Percentiles rank a stretch among this genome's conserved stretches.
These are phyloP conservation scores for Aquilaria agallochum DNA, from an alignment of 441 rosid species.

Conservation along the genomic window DNA sequence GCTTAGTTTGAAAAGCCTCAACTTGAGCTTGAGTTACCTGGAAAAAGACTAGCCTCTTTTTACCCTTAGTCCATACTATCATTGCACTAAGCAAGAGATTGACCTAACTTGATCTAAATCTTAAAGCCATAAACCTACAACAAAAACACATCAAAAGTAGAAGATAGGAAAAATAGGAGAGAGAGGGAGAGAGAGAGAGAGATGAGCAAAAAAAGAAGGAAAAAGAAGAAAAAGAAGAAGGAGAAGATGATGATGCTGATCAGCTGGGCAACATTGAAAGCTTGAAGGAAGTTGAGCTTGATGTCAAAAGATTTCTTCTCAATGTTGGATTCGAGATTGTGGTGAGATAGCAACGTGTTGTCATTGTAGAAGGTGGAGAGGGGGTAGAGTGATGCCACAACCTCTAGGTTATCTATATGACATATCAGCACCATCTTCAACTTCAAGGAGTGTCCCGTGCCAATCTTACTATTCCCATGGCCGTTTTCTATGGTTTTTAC, in stretches of 20 bases:
- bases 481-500: neutral
- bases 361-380: constrained; percentile 83
- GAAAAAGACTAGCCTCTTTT: too few relatives aligned
- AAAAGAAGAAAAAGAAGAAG: too few relatives aligned
- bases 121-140: constrained; percentile 13
- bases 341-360: constrained; percentile 82
- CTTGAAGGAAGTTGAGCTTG: constrained; percentile 73
- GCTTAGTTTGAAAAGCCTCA: too few relatives aligned
- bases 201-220: too few relatives aligned
- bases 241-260: constrained; percentile 6
- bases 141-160: neutral
- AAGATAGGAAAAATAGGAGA: neutral
- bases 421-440: constrained; percentile 89
- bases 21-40: too few relatives aligned
- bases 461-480: constrained; percentile 56
- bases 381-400: constrained; percentile 74
- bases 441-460: constrained; percentile 92
- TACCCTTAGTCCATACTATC: constrained; percentile 36
- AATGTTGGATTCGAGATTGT: constrained; percentile 93
- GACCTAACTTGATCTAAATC: constrained; percentile 93
- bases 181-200: neutral
- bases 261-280: constrained; percentile 70
- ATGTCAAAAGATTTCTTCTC: constrained; percentile 90
- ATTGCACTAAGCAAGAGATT: constrained; percentile 85
- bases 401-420: constrained; percentile 82